A percentile compares a stretch with the other conserved stretches of the same genome.
Evolutionary conservation across 1,284 basidiomycete species (phyloP).

Genomic region (Tilletia horrida): DNA sequence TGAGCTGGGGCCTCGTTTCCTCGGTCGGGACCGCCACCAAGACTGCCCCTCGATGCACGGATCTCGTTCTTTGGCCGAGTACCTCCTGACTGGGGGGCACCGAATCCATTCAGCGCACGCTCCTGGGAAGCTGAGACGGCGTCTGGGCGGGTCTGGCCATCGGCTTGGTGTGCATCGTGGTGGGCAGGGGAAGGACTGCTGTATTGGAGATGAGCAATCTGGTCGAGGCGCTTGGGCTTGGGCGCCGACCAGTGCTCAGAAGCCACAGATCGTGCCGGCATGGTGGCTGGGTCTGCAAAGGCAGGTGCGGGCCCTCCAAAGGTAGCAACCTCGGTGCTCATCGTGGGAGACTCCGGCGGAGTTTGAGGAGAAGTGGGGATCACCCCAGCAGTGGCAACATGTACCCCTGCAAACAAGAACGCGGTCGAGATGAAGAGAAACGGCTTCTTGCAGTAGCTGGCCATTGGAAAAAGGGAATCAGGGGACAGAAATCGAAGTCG

Average conservation of each 20-base stretch:
- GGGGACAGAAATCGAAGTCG: constrained; percentile 62
- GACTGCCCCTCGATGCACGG: neutral
- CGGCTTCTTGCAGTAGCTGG: neutral
- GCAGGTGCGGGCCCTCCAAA: neutral
- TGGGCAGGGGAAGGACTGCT: too few species aligned
- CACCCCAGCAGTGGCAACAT: neutral
- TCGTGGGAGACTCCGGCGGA: neutral
- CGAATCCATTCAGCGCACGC: neutral
- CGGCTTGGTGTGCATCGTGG: too few species aligned
- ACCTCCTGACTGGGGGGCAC: neutral
- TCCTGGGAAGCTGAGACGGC: neutral
- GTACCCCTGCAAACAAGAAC: neutral
- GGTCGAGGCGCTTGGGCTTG: neutral
- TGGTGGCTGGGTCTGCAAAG: neutral
- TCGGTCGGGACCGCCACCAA: neutral
- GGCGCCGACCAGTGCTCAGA: neutral
- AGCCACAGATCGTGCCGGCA: neutral
- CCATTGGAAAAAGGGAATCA: neutral
- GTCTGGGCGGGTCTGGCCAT: neutral
- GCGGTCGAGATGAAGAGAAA: constrained; percentile 2
- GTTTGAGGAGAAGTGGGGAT: neutral
- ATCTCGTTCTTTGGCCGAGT: constrained; percentile 4
- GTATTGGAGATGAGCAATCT: neutral
- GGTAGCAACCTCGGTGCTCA: neutral
- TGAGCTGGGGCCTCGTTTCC: neutral